A percentile compares a stretch with the other conserved stretches of the same genome.
Evolutionary conservation across 192 early-diverging fungal genomes (phyloP).

Genomic region (Coemansia erecta): DNA sequence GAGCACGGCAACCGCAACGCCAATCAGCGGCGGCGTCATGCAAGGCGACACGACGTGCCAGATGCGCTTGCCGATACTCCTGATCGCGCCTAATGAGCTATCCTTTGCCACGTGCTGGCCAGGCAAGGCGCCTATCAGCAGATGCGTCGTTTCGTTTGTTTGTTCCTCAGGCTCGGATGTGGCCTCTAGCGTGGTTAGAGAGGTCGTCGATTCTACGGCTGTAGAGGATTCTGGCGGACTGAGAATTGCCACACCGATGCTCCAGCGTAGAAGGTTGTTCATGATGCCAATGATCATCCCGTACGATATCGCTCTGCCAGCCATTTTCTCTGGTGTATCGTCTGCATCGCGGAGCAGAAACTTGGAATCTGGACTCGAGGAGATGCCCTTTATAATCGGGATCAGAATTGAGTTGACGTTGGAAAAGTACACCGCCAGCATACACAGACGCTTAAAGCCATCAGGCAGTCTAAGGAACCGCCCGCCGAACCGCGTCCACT

Average conservation of each 20-base stretch:
- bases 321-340: conserved; percentile 35
- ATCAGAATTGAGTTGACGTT: conserved; percentile 72
- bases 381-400: conserved; percentile 59
- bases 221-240: conserved; percentile 12
- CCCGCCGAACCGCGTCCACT: conserved; percentile 21
- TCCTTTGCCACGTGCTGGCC: not conserved
- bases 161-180: not conserved
- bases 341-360: conserved; percentile 38
- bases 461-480: conserved; percentile 36
- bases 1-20: conserved; percentile 15
- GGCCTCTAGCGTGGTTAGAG: conserved; percentile 1
- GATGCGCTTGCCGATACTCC: not conserved
- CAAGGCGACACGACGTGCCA: conserved; percentile 10
- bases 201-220: not conserved
- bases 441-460: conserved; percentile 60
- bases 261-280: conserved; percentile 74
- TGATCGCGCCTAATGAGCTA: not conserved
- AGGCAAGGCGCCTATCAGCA: not conserved
- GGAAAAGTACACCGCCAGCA: conserved; percentile 61
- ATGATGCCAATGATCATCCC: conserved; percentile 73
- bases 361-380: conserved; percentile 36
- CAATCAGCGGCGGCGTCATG: conserved; percentile 26
- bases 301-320: conserved; percentile 67
- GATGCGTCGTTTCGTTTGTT: not conserved
- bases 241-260: conserved; percentile 64